These are phyloP conservation scores for Rhodomyrtus psidioides DNA, from an alignment of 441 rosid species.

Conservation along the genomic window DNA sequence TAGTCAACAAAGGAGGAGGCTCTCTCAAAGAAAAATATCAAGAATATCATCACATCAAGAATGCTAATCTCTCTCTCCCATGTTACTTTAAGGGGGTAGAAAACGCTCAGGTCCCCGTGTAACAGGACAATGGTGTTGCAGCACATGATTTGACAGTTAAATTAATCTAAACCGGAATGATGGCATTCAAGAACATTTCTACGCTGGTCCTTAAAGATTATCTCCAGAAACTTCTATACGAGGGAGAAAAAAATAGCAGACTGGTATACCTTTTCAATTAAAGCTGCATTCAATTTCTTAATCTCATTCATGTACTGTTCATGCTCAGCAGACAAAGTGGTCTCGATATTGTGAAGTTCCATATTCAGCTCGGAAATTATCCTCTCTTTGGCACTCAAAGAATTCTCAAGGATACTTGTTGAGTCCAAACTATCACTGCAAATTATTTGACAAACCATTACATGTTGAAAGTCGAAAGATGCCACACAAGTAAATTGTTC, in stretches of 20 bases:
- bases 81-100: not conserved
- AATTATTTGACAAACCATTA: not conserved
- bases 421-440: conserved; percentile 77
- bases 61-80: not conserved
- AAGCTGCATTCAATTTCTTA: conserved; percentile 62
- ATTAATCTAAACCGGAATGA: not conserved
- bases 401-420: conserved; percentile 76
- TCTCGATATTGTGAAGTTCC: conserved; percentile 92
- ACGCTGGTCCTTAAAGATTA: not conserved
- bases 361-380: conserved; percentile 86
- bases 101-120: not conserved
- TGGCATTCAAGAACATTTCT: not conserved
- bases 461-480: not conserved
- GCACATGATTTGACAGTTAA: not conserved
- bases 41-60: not conserved
- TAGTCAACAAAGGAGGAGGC: not conserved
- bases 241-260: not conserved
- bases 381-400: conserved; percentile 89
- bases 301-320: conserved; percentile 78
- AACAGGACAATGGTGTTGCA: not conserved
- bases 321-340: conserved; percentile 70
- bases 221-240: not conserved
- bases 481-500: not conserved
- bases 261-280: conserved; percentile 69
- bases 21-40: not conserved